Base-by-base conservation (phyloP, 106 monocot genomes). In the Posidonia australis region DNA sequence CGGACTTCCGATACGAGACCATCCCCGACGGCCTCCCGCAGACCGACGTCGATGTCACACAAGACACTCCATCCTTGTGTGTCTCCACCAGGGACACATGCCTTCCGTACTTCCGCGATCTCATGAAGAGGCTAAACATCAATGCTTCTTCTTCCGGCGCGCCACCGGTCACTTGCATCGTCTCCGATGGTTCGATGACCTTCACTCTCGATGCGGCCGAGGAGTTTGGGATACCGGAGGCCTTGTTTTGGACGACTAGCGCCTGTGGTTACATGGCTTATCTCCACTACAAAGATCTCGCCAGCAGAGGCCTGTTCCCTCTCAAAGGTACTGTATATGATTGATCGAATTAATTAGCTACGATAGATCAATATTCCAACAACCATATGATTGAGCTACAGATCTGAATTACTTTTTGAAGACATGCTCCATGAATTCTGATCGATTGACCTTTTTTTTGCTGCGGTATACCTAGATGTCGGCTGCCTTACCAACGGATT, bases 151-250 rank as follows among this genome's bases (percentile, higher is more conserved):
- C 46, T 1, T 28, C 56, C 13, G 47, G 41, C 12, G 48, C 27
- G 9, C 74, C 74, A 7, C 67, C 48, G 0, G 74, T 74, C 32
- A 60, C 67, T 13, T 67, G 59, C 36, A 51, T 74, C 28, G 31
- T 74, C 31, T 66, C 74, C 30, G 74, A 74, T 44, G 58, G 67
- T 1, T 12, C 22, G 30, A 74, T 67, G 74, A 67, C 20, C 59
- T 67, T 58, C 59, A 60, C 67, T 11, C 60, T 74, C 10, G 60
- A 67, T 23, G 74, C 25, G 21, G 74, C 67, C 13, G 48, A 74
- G 60, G 66, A 74, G 49, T 26, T 74, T n/a, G 48, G 60, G 0
- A 51, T 74, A 6, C 66, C 67, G 13, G 74, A 32, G 41, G 41
- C 67, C 14, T 17, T 71, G 46, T 63, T 71, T 53, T 71, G 59